Conservation (phyloP, 1,284 basidiomycete species). For the Ustilago shanxiensis region DNA sequence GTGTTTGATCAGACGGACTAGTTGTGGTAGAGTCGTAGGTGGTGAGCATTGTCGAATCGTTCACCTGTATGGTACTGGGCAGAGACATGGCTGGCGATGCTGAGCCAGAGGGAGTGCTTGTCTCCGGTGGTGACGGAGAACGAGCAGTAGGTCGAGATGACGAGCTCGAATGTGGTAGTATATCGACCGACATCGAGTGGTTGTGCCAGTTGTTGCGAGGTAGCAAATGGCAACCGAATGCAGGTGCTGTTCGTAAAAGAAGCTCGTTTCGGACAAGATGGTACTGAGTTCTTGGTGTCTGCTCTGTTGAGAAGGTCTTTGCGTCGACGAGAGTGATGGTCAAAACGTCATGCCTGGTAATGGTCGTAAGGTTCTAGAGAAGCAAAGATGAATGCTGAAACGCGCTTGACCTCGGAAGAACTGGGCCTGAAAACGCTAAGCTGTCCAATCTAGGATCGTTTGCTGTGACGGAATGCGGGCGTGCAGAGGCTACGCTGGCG, state of each 20-base stretch:
- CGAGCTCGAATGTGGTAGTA: constrained; percentile 9
- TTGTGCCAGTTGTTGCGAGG: not conserved
- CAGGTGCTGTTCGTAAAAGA: not conserved
- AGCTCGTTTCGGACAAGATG: not conserved
- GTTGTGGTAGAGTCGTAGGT: constrained; percentile 20
- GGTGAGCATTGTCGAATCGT: constrained; percentile 31
- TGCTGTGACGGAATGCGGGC: not conserved
- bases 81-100: constrained; percentile 18
- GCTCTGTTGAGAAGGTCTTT: not conserved
- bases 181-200: constrained; percentile 21
- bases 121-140: constrained; percentile 4
- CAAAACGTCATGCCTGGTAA: not conserved
- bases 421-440: not conserved
- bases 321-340: not conserved
- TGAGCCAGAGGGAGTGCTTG: constrained; percentile 1
- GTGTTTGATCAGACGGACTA: constrained; percentile 2
- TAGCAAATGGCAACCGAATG: not conserved
- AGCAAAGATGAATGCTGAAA: not conserved
- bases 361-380: no score
- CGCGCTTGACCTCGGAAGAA: not conserved
- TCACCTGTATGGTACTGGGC: constrained; percentile 12
- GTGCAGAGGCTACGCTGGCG: constrained; percentile 5
- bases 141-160: not conserved
- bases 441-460: not conserved
- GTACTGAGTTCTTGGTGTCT: not conserved